These are phyloP conservation scores for Quercus ilex DNA, from an alignment of 306 rosid genomes.

Conservation along the genomic window DNA sequence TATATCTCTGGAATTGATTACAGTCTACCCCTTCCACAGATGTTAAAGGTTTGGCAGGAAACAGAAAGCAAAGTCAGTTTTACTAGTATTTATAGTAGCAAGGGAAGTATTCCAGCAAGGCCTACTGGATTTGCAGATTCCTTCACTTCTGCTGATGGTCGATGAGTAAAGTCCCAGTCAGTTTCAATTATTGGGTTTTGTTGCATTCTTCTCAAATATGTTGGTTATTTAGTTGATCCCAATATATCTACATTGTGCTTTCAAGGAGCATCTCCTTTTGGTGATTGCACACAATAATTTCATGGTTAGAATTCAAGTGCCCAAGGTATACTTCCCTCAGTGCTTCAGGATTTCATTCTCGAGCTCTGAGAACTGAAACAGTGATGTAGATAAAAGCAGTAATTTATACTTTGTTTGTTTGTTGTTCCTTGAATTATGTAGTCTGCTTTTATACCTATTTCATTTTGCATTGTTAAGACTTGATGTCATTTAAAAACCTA, in stretches of 20 bases:
- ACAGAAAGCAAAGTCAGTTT: constrained; percentile 43
- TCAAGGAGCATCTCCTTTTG: constrained; percentile 13
- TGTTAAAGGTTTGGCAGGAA: constrained; percentile 72
- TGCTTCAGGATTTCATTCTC: neutral
- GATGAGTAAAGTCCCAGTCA: constrained; percentile 35
- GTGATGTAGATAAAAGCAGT: constrained; percentile 1
- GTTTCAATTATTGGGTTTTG: neutral
- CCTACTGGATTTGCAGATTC: constrained; percentile 76
- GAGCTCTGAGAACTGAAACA: neutral
- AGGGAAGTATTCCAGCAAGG: constrained; percentile 59
- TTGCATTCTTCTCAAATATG: constrained; percentile 1
- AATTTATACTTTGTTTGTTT: neutral
- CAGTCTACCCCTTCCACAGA: constrained; percentile 60
- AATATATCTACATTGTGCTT: constrained; percentile 1
- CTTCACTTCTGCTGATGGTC: constrained; percentile 60
- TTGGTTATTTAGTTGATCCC: constrained; percentile 5
- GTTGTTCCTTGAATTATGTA: neutral
- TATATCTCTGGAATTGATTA: constrained; percentile 44
- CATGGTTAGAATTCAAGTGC: neutral
- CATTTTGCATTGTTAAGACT: neutral
- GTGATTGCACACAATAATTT: constrained; percentile 2
- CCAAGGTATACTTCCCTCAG: neutral
- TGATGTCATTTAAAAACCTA: neutral
- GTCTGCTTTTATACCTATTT: neutral
- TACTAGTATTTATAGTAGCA: constrained; percentile 50